Evolutionary conservation across 768 basidiomycete species (phyloP).

Genomic region (Kwoniella mangroviensis): DNA sequence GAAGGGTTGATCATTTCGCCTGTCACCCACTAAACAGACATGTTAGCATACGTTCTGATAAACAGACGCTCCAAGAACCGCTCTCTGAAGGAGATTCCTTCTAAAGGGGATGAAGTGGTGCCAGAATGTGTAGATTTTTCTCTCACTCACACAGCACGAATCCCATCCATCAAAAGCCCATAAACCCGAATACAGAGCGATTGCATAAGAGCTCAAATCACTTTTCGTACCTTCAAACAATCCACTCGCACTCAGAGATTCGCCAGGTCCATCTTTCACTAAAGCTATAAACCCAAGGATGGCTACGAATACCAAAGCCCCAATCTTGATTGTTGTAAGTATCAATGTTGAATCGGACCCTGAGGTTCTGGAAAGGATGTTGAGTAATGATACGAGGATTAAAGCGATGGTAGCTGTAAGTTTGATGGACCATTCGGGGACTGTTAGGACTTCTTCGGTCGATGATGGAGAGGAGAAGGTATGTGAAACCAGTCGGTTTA

Average conservation of each 20-base stretch:
- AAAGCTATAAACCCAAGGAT: conserved; percentile 73
- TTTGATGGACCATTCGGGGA: conserved; percentile 92
- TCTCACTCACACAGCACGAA: conserved; percentile 61
- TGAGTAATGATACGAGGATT: conserved; percentile 72
- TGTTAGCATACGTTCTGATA: too few species aligned
- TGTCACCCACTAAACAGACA: conserved; percentile 67
- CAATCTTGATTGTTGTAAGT: conserved; percentile 78
- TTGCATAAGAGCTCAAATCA: conserved; percentile 81
- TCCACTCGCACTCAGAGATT: conserved; percentile 58
- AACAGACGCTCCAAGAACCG: neutral
- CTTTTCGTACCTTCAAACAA: conserved; percentile 74
- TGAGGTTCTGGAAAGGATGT: conserved; percentile 74
- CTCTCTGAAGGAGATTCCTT: neutral
- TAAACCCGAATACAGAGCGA: conserved; percentile 92
- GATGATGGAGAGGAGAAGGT: conserved; percentile 72
- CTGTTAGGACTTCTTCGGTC: conserved; percentile 56
- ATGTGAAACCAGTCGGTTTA: conserved; percentile 86
- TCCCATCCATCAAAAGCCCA: conserved; percentile 98
- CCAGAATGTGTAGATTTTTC: neutral
- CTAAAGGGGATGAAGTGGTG: too few species aligned
- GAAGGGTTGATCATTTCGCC: conserved; percentile 82
- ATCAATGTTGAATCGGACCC: conserved; percentile 82
- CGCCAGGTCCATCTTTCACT: conserved; percentile 40
- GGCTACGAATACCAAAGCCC: conserved; percentile 64
- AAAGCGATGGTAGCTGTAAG: conserved; percentile 78